phyloP scores from a whole-genome alignment of 192 early-diverging fungal genomes.

The Paraglomus brasilianum region DNA sequence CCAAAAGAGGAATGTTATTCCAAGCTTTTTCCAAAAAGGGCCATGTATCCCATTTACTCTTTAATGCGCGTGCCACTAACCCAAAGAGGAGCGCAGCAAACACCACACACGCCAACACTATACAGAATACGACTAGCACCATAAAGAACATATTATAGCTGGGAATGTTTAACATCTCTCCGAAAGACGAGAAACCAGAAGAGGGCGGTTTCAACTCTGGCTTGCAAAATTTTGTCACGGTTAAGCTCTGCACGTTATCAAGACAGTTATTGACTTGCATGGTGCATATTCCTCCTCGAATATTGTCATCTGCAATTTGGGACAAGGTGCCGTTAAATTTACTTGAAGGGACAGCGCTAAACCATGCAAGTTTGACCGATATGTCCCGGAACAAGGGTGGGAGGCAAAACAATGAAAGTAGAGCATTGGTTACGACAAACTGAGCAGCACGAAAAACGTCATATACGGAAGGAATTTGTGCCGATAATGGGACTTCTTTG shows the following conservation, averaged over 20 bases:
- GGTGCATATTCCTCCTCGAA: neutral
- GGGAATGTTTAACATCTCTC: neutral
- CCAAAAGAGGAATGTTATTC: conserved; percentile 1
- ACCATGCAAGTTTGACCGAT: conserved; percentile 9
- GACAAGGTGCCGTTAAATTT: neutral
- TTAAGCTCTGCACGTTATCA: no score
- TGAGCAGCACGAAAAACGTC: conserved; percentile 14
- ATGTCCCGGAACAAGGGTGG: conserved; percentile 1
- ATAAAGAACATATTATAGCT: conserved; percentile 19
- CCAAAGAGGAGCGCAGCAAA: neutral
- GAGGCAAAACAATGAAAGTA: conserved; percentile 5
- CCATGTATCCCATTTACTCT: conserved; percentile 2
- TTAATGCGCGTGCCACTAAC: neutral
- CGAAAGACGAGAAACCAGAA: neutral
- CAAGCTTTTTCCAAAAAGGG: neutral
- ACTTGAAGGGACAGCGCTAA: neutral
- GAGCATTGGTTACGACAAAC: conserved; percentile 15
- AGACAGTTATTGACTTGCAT: neutral
- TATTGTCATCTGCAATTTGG: neutral
- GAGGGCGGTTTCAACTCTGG: neutral
- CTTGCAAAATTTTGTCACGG: no score
- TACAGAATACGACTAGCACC: neutral
- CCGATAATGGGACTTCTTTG: no score
- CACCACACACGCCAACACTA: neutral
- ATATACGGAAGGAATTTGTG: conserved; percentile 1